Evolutionary conservation across 129 eudicot species (phyloP).

Genomic region (Artemisia annua): DNA sequence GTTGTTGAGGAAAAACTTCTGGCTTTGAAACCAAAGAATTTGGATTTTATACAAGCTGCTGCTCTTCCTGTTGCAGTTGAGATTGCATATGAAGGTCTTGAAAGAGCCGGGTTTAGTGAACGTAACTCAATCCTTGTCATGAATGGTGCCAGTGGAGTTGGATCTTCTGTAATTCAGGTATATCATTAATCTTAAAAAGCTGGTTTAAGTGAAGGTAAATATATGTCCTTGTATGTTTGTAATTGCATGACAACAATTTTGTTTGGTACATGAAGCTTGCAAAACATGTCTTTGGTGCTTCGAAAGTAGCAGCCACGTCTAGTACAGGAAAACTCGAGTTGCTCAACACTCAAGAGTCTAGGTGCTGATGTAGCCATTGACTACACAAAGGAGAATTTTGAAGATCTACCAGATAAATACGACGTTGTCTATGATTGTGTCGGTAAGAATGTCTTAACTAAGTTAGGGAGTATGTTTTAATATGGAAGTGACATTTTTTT

Average conservation of each 20-base stretch:
- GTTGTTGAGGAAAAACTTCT: conserved; percentile 79
- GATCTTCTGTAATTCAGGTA: conserved; percentile 86
- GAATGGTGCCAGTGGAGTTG: conserved; percentile 95
- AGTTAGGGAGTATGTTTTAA: too few species aligned
- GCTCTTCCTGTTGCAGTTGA: conserved; percentile 76
- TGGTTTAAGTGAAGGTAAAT: not conserved
- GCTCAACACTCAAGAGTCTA: conserved; percentile 75
- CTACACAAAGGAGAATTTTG: conserved; percentile 83
- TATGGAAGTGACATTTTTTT: too few species aligned
- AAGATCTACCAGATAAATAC: conserved; percentile 79
- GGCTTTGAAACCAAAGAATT: conserved; percentile 70
- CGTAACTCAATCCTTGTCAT: conserved; percentile 85
- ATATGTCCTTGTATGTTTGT: not conserved
- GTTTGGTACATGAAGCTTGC: conserved; percentile 54
- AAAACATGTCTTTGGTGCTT: conserved; percentile 84
- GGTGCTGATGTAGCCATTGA: conserved; percentile 92
- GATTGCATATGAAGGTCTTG: conserved; percentile 87
- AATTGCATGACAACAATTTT: not conserved
- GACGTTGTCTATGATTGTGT: conserved; percentile 87
- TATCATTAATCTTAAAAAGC: not conserved
- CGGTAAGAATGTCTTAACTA: conserved; percentile 46
- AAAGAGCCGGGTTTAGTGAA: conserved; percentile 59
- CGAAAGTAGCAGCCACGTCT: conserved; percentile 83
- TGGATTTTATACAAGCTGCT: conserved; percentile 78
- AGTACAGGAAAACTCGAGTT: conserved; percentile 78